Conservation (phyloP, 1,284 basidiomycete species). For the Ustilago shanxiensis region DNA sequence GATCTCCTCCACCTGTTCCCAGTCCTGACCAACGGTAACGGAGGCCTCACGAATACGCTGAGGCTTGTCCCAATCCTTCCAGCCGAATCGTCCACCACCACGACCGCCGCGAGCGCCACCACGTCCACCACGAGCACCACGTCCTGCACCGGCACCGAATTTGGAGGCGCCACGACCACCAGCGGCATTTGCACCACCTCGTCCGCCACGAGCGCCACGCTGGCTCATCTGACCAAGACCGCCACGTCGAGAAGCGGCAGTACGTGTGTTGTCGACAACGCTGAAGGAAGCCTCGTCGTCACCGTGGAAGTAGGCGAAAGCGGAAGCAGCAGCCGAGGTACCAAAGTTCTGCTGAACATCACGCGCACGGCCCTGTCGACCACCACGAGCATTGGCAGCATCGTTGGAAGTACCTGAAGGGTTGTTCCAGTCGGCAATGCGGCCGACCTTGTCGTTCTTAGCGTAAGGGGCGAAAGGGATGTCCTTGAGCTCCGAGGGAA, state of each 20-base stretch:
- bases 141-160: constrained; percentile 52
- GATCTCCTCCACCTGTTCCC: constrained; percentile 95
- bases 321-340: constrained; percentile 73
- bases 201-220: constrained; percentile 66
- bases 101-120: constrained; percentile 53
- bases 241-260: constrained; percentile 57
- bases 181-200: constrained; percentile 56
- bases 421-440: constrained; percentile 96
- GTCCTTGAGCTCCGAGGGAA: constrained; percentile 65
- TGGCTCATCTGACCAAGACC: constrained; percentile 71
- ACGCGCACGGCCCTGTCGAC: constrained; percentile 53
- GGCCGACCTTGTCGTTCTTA: constrained; percentile 96
- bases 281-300: constrained; percentile 99
- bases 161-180: constrained; percentile 54
- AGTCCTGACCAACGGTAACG: constrained; percentile 89
- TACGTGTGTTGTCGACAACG: constrained; percentile 84
- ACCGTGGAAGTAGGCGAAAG: constrained; percentile 98
- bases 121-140: constrained; percentile 71
- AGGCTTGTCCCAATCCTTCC: constrained; percentile 93
- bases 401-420: constrained; percentile 74
- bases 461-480: constrained; percentile 89
- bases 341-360: constrained; percentile 61
- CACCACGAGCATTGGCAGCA: constrained; percentile 46
- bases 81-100: constrained; percentile 77
- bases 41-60: constrained; percentile 93